Evolutionary conservation across 768 basidiomycete species (phyloP).

Genomic region (Cystobasidiopsis lactophilus): DNA sequence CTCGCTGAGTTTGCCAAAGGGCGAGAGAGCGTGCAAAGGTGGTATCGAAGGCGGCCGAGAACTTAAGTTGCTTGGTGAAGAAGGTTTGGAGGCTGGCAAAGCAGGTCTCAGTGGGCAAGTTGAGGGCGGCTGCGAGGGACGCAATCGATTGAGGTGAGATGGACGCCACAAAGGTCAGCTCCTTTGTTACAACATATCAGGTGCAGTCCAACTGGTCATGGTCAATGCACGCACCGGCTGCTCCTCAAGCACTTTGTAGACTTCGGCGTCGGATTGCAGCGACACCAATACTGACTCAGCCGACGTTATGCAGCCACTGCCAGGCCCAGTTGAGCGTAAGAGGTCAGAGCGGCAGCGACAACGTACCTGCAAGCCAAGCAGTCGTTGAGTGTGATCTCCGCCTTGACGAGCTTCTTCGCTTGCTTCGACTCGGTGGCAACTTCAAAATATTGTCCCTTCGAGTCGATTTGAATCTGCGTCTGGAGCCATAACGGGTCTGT

Average conservation of each 20-base stretch:
- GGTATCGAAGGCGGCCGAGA: conserved; percentile 58
- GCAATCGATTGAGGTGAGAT: conserved; percentile 73
- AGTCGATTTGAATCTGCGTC: conserved; percentile 83
- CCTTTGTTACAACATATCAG: conserved; percentile 14
- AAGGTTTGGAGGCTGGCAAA: conserved; percentile 31
- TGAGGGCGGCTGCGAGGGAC: conserved; percentile 41
- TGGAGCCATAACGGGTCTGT: too few species aligned
- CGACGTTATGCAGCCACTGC: conserved; percentile 90
- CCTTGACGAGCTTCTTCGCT: conserved; percentile 54
- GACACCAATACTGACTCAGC: conserved; percentile 94
- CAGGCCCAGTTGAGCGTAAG: background rate
- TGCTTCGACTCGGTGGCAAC: conserved; percentile 25
- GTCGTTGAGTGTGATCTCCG: conserved; percentile 89
- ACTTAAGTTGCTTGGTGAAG: conserved; percentile 18
- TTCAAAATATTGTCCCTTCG: conserved; percentile 65
- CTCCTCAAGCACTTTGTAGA: conserved; percentile 48
- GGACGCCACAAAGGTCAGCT: conserved; percentile 50
- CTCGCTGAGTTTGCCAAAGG: conserved; percentile 54
- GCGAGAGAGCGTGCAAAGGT: conserved; percentile 80
- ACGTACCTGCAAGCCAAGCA: conserved; percentile 91
- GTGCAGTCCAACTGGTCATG: too few species aligned
- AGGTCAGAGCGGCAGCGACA: too few species aligned
- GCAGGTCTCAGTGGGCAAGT: conserved; percentile 31
- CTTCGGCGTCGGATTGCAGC: conserved; percentile 81
- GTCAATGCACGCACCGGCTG: conserved; percentile 35